phyloP scores from a whole-genome alignment of 2,329 filamentous ascomycete species.

The Microdochium trichocladiopsis region DNA sequence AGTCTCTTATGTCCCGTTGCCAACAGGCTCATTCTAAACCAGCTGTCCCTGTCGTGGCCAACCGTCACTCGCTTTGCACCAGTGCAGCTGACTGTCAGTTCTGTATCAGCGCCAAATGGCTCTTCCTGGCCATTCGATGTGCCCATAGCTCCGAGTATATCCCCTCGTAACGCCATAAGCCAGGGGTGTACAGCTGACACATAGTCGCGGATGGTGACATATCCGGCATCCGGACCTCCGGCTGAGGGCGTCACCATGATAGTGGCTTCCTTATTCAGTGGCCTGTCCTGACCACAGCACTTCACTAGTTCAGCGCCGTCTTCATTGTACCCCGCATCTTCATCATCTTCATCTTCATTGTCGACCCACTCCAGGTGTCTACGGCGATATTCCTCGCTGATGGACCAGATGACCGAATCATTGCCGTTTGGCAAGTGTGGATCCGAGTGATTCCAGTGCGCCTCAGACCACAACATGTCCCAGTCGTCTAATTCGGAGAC shows the following conservation, averaged over 20 bases:
- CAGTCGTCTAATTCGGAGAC: not conserved
- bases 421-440: not conserved
- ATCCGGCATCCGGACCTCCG: not conserved
- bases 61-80: not conserved
- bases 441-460: not conserved
- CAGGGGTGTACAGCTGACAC: not conserved
- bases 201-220: not conserved
- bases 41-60: not conserved
- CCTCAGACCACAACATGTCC: not conserved
- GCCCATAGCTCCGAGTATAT: not conserved
- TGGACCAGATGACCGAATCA: not conserved
- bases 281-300: not conserved
- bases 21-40: not conserved
- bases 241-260: not conserved
- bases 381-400: not conserved
- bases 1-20: not conserved
- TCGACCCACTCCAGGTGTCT: not conserved
- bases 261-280: not conserved
- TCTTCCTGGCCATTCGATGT: not conserved
- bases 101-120: not conserved
- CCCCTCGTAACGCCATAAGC: not conserved
- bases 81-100: not conserved
- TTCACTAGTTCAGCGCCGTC: not conserved
- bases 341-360: not conserved
- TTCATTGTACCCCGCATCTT: not conserved